Base-by-base conservation (phyloP, 345 rosid genomes). In the Odontarrhena argentea region DNA sequence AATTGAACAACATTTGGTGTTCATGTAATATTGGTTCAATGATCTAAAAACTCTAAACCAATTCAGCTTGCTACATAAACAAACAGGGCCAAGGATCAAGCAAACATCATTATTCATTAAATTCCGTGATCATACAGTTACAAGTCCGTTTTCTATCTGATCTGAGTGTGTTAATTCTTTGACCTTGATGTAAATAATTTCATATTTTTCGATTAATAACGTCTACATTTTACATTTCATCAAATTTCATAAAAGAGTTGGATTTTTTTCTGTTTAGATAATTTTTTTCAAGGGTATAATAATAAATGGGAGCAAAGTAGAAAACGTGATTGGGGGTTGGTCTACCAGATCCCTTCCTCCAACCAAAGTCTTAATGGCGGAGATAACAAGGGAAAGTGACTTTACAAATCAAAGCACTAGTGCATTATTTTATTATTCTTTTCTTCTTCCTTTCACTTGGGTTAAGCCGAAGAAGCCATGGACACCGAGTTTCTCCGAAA, bases 401-500 rank as follows among this genome's bases (percentile, higher is more conserved):
- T 0, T 35, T 43, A 35, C 6, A 9, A 47, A 38, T 2, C 22
- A 24, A 48, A 30, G 3, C 49, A 49, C 41, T 47, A 28, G 32
- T 3, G 5, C 32, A 3, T 28, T 3, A 40, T 49, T 9, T 37
- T 24, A 18, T 12, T 3, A 9, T 71, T 46, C 45, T 15, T 72
- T 57, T n/a, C 30, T 34, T 42, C 9, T 47, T 63, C 40, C 14
- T 1, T 34, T 25, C 34, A n/a, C 30, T 24, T 7, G 6, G 47
- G 11, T 7, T 13, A 0, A 2, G 22, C 22, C 22, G 22, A 18
- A 18, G 1, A 12, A 18, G 63, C 63, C 37, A 80, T 86, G 96
- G 91, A 85, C 74, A 63, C 88, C 79, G 89, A 74, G 13, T 77
- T 77, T 73, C 67, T 93, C 79, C 84, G 83, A 28, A 78, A 90